phyloP scores from a whole-genome alignment of 78 protist species.

The Dictyostelium brefeldianum region DNA sequence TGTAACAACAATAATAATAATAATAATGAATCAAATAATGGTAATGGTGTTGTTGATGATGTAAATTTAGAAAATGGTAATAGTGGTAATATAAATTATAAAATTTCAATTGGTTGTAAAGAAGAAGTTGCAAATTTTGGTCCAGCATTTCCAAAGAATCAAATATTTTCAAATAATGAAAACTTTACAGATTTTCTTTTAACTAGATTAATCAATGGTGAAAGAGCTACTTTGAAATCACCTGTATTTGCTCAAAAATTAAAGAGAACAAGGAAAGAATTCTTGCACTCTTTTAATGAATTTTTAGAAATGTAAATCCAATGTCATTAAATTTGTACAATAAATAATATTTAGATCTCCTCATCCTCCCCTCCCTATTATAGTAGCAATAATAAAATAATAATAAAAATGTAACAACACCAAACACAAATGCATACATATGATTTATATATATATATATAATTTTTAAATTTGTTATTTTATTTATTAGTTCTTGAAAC shows the following conservation, averaged over 20 bases:
- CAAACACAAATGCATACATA: neutral
- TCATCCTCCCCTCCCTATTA: no score
- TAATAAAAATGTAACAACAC: neutral
- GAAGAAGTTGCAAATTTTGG: conserved; percentile 63
- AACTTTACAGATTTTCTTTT: conserved; percentile 54
- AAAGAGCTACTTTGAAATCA: conserved; percentile 66
- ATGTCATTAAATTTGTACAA: no score
- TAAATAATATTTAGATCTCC: no score
- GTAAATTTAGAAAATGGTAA: neutral
- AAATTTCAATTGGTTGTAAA: conserved; percentile 40
- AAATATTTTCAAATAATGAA: conserved; percentile 12
- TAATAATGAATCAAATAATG: neutral
- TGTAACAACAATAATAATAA: neutral
- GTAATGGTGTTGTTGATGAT: neutral
- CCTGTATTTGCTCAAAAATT: conserved; percentile 79
- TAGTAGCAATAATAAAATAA: neutral
- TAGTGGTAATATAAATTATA: conserved; percentile 13
- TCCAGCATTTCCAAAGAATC: conserved; percentile 68
- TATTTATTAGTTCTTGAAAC: no score
- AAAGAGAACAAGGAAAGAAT: conserved; percentile 73
- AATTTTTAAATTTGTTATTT: no score
- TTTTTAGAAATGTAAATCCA: neutral
- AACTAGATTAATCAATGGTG: conserved; percentile 73
- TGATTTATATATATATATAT: neutral
- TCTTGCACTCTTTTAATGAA: conserved; percentile 60